Conservation (phyloP, 495 filamentous ascomycete genomes). For the Talaromyces ruber region DNA sequence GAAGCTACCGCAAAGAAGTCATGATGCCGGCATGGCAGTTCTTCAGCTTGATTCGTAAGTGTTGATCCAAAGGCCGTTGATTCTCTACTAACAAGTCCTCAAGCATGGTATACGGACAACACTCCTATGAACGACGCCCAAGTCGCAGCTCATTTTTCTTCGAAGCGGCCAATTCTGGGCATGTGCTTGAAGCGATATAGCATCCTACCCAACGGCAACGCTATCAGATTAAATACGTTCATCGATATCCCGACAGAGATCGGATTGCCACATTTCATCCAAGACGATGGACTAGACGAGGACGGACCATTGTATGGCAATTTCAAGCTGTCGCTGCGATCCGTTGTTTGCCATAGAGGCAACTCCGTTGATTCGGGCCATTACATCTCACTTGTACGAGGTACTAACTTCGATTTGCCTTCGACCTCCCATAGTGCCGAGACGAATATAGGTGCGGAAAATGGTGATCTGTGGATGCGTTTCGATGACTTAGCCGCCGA, state of each 20-base stretch:
- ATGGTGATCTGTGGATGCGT: conserved; percentile 67
- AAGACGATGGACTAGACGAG: conserved; percentile 60
- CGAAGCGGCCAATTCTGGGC: conserved; percentile 73
- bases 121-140: conserved; percentile 60
- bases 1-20: conserved; percentile 65
- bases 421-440: conserved; percentile 44
- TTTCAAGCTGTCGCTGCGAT: conserved; percentile 86
- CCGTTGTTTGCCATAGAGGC: conserved; percentile 84
- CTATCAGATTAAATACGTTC: conserved; percentile 63
- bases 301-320: conserved; percentile 61
- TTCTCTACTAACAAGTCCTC: conserved; percentile 27
- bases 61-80: background rate
- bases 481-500: conserved; percentile 77
- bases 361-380: conserved; percentile 86
- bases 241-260: conserved; percentile 92
- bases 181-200: conserved; percentile 90
- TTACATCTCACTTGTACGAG: conserved; percentile 76
- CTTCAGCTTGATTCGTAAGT: conserved; percentile 77
- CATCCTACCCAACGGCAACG: conserved; percentile 58
- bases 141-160: conserved; percentile 63
- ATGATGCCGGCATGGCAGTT: conserved; percentile 98
- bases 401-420: conserved; percentile 35
- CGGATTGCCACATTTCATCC: conserved; percentile 80
- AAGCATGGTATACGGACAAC: conserved; percentile 62
- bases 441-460: conserved; percentile 37